These are phyloP conservation scores for Craspedostauros australis DNA, from an alignment of 108 stramenopile species.

Conservation along the genomic window DNA sequence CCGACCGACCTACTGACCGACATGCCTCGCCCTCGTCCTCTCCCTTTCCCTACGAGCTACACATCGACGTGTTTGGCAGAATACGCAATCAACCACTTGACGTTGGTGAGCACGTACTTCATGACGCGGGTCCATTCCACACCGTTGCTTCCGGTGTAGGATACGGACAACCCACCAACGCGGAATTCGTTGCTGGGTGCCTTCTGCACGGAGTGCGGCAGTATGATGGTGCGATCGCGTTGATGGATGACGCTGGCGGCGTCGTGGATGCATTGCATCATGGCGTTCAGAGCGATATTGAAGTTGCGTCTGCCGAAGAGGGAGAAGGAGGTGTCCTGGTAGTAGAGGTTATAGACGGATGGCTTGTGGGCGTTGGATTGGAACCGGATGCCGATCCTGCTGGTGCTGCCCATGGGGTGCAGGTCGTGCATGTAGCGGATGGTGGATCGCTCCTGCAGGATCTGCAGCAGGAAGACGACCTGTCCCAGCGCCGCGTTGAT, in stretches of 20 bases:
- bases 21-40: too few species aligned
- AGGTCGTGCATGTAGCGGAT: conserved; percentile 51
- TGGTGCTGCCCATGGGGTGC: conserved; percentile 60
- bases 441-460: conserved; percentile 44
- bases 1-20: too few species aligned
- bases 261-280: conserved; percentile 60
- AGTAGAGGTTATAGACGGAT: conserved; percentile 35
- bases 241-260: conserved; percentile 40
- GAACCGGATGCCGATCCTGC: conserved; percentile 65
- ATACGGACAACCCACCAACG: conserved; percentile 51
- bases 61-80: conserved; percentile 26
- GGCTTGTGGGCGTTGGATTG: neutral
- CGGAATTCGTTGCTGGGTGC: conserved; percentile 3
- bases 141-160: conserved; percentile 25
- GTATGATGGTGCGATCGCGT: conserved; percentile 57
- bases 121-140: conserved; percentile 72
- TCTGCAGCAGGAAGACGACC: conserved; percentile 54
- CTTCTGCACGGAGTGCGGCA: conserved; percentile 55
- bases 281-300: conserved; percentile 54
- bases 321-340: conserved; percentile 27
- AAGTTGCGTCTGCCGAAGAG: conserved; percentile 72
- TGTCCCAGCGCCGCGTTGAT: conserved; percentile 81
- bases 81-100: conserved; percentile 48
- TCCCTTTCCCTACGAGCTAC: too few species aligned
- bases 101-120: conserved; percentile 72